phyloP scores from a whole-genome alignment of 768 basidiomycete species.

The Mycena epipterygia region DNA sequence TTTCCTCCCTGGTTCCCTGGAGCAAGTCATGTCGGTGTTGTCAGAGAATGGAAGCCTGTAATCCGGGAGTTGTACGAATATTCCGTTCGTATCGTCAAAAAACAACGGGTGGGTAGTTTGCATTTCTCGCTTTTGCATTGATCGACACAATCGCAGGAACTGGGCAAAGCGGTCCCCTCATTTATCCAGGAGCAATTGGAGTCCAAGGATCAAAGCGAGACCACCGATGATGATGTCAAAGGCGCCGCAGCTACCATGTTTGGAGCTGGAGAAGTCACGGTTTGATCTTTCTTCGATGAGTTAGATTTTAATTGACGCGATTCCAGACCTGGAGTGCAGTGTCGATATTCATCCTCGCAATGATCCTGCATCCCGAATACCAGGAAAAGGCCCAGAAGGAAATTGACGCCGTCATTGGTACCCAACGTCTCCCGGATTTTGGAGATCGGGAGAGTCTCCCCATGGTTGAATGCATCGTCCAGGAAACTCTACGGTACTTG shows the following conservation, averaged over 20 bases:
- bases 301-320: too few relatives aligned
- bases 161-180: not conserved
- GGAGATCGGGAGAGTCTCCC: constrained; percentile 42
- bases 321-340: not conserved
- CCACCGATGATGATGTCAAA: not conserved
- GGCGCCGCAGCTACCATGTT: constrained; percentile 11
- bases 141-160: too few relatives aligned
- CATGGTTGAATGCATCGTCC: constrained; percentile 27
- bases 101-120: constrained; percentile 41
- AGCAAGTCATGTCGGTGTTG: constrained; percentile 36
- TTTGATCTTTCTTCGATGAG: constrained; percentile 35
- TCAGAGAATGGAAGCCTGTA: not conserved
- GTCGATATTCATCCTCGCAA: constrained; percentile 44
- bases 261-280: constrained; percentile 48
- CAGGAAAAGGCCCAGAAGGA: constrained; percentile 48
- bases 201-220: not conserved
- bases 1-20: constrained; percentile 53
- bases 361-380: constrained; percentile 47
- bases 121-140: too few relatives aligned
- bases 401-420: constrained; percentile 46
- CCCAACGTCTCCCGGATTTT: constrained; percentile 41
- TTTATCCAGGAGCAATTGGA: constrained; percentile 4
- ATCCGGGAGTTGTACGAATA: constrained; percentile 1
- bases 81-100: not conserved
- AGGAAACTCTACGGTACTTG: not conserved